These are phyloP conservation scores for Friedmanniomyces simplex DNA, from an alignment of 495 filamentous ascomycete species.

Conservation along the genomic window DNA sequence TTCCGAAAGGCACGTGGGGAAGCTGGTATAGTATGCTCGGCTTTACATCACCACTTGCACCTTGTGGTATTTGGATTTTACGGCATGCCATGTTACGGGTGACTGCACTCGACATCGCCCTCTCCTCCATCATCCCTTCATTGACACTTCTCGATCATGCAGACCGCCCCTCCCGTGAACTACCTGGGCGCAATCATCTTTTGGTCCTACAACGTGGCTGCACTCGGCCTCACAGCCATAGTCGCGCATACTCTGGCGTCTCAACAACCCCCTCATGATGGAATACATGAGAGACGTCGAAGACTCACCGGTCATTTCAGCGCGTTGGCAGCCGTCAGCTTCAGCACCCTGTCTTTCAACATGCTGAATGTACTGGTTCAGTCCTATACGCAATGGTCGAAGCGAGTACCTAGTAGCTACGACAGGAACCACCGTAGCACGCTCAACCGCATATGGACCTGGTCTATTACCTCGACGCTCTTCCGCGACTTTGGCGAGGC, in stretches of 20 bases:
- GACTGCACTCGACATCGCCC: too few relatives aligned
- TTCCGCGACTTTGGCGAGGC: conserved; percentile 18
- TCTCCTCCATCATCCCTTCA: too few relatives aligned
- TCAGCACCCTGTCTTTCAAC: conserved; percentile 12
- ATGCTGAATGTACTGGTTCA: conserved; percentile 19
- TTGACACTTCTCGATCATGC: too few relatives aligned
- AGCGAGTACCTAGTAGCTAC: not conserved
- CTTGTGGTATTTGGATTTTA: too few relatives aligned
- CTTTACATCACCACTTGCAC: too few relatives aligned
- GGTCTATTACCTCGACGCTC: conserved; percentile 15
- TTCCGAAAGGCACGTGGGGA: not conserved
- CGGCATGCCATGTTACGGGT: too few relatives aligned
- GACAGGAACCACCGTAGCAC: not conserved
- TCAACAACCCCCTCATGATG: not conserved
- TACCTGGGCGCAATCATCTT: conserved; percentile 17
- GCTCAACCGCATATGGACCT: conserved; percentile 5
- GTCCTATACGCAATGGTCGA: conserved; percentile 10
- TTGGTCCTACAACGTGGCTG: conserved; percentile 18
- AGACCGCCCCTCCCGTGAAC: not conserved
- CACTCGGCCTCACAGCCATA: conserved; percentile 13
- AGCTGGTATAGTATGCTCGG: too few relatives aligned
- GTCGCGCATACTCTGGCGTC: conserved; percentile 5
- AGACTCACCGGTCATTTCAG: not conserved
- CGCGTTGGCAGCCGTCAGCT: conserved; percentile 16
- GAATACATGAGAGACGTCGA: not conserved